Percentiles rank a stretch among this genome's conserved stretches.
These are phyloP conservation scores for Paramecium tetraurelia DNA, from an alignment of 73 alveolate genomes.

Conservation along the genomic window DNA sequence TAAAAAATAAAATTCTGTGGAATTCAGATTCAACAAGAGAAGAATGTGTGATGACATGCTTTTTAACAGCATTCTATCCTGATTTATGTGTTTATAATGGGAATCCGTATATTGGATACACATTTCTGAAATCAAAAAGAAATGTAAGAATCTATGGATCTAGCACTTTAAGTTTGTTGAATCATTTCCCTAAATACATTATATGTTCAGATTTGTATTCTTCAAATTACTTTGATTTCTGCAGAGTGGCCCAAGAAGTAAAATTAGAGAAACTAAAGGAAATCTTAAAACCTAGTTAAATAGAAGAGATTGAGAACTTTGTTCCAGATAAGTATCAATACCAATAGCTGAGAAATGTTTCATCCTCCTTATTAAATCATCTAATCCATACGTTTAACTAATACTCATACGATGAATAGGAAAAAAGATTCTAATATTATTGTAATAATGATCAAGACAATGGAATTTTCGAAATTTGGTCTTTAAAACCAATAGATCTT, in stretches of 20 bases:
- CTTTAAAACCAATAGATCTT: not conserved
- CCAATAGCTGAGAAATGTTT: not conserved
- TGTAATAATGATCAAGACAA: not conserved
- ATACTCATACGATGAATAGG: not conserved
- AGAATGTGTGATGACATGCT: not conserved
- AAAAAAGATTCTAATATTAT: not conserved
- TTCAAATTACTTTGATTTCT: not conserved
- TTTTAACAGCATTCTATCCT: not conserved
- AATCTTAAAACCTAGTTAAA: not conserved
- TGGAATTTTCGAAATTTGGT: not conserved
- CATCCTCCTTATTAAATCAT: not conserved
- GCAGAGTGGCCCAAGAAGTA: conserved; percentile 9
- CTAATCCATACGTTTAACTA: not conserved
- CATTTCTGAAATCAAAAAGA: not conserved
- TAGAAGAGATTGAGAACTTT: not conserved
- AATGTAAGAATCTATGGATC: conserved; percentile 2
- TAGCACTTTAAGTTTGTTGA: not conserved
- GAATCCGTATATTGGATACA: not conserved
- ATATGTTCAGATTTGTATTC: conserved; percentile 6
- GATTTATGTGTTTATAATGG: conserved; percentile 17
- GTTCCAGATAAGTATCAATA: not conserved
- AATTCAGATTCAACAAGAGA: not conserved
- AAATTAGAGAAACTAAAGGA: not conserved
- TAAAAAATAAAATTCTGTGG: not conserved
- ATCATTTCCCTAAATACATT: not conserved